Evolutionary conservation across 2,329 filamentous ascomycete genomes (phyloP).

Genomic region (Cercospora canescens): DNA sequence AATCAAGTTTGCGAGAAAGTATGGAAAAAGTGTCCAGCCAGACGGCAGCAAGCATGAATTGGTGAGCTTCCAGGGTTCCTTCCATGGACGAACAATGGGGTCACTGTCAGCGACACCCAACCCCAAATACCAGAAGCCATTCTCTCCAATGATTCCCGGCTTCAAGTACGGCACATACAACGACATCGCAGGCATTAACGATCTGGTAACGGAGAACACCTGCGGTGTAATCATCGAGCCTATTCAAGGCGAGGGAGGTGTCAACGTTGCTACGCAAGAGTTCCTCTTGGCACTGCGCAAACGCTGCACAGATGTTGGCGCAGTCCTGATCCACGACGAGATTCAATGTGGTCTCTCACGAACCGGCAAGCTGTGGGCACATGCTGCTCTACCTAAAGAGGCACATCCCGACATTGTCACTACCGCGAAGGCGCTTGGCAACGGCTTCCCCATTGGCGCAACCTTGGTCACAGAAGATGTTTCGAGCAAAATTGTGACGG

Average conservation of each 20-base stretch:
- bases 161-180: constrained; percentile 88
- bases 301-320: constrained; percentile 82
- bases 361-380: constrained; percentile 89
- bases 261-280: constrained; percentile 77
- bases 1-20: constrained; percentile 94
- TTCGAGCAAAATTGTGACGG: constrained; percentile 66
- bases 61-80: constrained; percentile 87
- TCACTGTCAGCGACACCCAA: constrained; percentile 94
- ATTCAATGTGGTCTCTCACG: constrained; percentile 92
- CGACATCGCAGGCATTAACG: constrained; percentile 69
- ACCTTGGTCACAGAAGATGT: constrained; percentile 68
- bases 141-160: constrained; percentile 91
- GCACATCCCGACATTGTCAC: constrained; percentile 94
- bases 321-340: constrained; percentile 91
- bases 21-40: constrained; percentile 61
- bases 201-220: constrained; percentile 78
- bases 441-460: constrained; percentile 93
- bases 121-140: constrained; percentile 95
- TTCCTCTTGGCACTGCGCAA: constrained; percentile 83
- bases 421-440: constrained; percentile 92
- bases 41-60: constrained; percentile 69
- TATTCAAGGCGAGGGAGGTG: constrained; percentile 94
- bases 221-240: constrained; percentile 96
- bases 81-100: constrained; percentile 97
- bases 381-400: constrained; percentile 69